Conservation (phyloP, 495 filamentous ascomycete genomes). For the Mycothermus thermophilus region DNA sequence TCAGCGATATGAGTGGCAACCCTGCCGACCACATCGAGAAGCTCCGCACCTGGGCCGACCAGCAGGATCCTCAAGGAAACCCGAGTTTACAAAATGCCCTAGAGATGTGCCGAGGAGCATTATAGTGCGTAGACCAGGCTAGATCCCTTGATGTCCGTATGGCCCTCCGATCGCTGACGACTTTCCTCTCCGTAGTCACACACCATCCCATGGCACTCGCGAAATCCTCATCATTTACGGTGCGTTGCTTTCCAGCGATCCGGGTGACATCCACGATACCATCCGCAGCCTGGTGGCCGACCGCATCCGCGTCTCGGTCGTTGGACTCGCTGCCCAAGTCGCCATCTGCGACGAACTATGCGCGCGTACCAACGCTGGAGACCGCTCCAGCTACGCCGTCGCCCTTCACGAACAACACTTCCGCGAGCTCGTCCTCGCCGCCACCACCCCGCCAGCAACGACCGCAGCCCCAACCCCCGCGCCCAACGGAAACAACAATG, state of each 20-base stretch:
- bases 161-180: neutral
- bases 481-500: neutral
- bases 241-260: slow-evolving; percentile 77
- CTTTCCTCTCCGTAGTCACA: slow-evolving; percentile 41
- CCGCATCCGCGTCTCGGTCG: slow-evolving; percentile 70
- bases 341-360: slow-evolving; percentile 88
- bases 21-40: slow-evolving; percentile 75
- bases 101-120: slow-evolving; percentile 78
- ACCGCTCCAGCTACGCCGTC: slow-evolving; percentile 63
- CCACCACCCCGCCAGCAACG: slow-evolving; percentile 75
- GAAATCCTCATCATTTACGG: slow-evolving; percentile 89
- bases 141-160: too few species aligned
- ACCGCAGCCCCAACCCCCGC: slow-evolving; percentile 26
- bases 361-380: slow-evolving; percentile 65
- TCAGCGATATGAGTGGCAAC: slow-evolving; percentile 85
- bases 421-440: slow-evolving; percentile 70
- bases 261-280: slow-evolving; percentile 88
- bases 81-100: slow-evolving; percentile 90
- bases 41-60: slow-evolving; percentile 49
- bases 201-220: slow-evolving; percentile 81
- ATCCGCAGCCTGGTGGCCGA: slow-evolving; percentile 62
- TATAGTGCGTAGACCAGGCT: slow-evolving; percentile 51
- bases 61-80: slow-evolving; percentile 72
- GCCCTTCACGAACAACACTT: slow-evolving; percentile 83
- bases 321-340: slow-evolving; percentile 83